Base-by-base conservation (phyloP, 2,329 filamentous ascomycete genomes). In the Elsinoe arachidis region DNA sequence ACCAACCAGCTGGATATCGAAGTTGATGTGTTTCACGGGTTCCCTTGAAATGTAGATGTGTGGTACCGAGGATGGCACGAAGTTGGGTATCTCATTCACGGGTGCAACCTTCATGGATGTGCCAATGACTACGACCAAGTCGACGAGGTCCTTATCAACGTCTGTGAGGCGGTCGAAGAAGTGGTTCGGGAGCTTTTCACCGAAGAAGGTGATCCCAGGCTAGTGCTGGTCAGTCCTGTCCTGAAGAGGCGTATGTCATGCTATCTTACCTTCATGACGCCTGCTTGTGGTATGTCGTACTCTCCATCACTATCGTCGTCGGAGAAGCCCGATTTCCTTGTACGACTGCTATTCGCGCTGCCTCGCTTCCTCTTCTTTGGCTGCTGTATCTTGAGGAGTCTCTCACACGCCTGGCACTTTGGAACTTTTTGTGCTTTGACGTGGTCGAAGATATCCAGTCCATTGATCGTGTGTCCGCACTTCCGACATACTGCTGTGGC, bases 201-300 rank as follows among this genome's bases (percentile, higher is more conserved):
- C 92, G 67, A 97, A 97, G 76, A 99, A 97, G 47, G 90, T 97
- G 68, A 99, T 97, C 74, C 97, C 92, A 7, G 93, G 93, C 78
- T 88, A 72, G 7, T 12, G 47, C 11, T 43, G 37, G 41, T 38
- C n/a, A 51, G 37, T 57, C 15, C 11, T 34, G 19, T 5, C 17
- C 5, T 19, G 26, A 19, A 3, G 15, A 12, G n/a, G 14, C 21
- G 17, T n/a, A 11, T 21, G 9, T 56, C 9, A 12, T 23, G 17
- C 19, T 6, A 10, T 26, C 39, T 46, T 62, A 72, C 75, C 72
- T 82, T 96, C 90, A 95, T 95, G 68, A 95, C 84, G 58, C 88
- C 90, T 2, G 84, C 81, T 49, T 80, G 77, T 1, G 84, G 83
- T 38, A 87, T 82, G 63, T 85, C 79, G 67, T 86, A 83, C 57